Conservation (phyloP, 2,329 filamentous ascomycete genomes). For the Huntiella savannae region DNA sequence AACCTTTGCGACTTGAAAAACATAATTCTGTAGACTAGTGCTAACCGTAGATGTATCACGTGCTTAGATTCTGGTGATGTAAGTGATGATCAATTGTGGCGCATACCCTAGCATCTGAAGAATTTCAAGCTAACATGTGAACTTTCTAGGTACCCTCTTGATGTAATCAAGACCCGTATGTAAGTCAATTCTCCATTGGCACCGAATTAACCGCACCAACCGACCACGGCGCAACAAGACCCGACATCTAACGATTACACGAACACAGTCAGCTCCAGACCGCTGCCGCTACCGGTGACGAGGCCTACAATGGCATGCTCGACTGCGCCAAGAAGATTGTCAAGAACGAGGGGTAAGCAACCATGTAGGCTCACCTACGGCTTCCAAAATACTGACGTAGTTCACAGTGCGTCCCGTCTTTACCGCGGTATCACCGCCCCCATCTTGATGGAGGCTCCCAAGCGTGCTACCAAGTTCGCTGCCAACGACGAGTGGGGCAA, state of each 20-base stretch:
- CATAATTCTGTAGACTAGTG: constrained; percentile 3
- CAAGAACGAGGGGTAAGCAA: constrained; percentile 72
- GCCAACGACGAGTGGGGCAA: constrained; percentile 98
- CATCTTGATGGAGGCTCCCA: constrained; percentile 88
- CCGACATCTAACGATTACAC: neutral
- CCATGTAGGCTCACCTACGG: neutral
- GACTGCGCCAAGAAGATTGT: constrained; percentile 98
- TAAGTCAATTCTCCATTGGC: constrained; percentile 27
- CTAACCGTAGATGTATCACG: neutral
- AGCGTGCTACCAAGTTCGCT: constrained; percentile 95
- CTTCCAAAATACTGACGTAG: neutral
- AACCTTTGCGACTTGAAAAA: neutral
- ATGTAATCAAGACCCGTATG: constrained; percentile 97
- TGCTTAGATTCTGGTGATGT: constrained; percentile 71
- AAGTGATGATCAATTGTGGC: constrained; percentile 17
- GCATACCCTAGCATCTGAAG: neutral
- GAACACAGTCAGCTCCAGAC: constrained; percentile 63
- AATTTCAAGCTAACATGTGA: neutral
- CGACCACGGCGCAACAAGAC: neutral
- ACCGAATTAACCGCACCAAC: no score
- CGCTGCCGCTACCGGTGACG: constrained; percentile 50
- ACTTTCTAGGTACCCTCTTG: constrained; percentile 71
- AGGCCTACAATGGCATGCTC: constrained; percentile 89
- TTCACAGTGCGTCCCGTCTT: constrained; percentile 55
- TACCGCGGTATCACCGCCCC: constrained; percentile 93